Percentiles rank a stretch among this genome's conserved stretches.
These are phyloP conservation scores for Pterocarpus macrocarpus DNA, from an alignment of 306 rosid genomes.

Conservation along the genomic window DNA sequence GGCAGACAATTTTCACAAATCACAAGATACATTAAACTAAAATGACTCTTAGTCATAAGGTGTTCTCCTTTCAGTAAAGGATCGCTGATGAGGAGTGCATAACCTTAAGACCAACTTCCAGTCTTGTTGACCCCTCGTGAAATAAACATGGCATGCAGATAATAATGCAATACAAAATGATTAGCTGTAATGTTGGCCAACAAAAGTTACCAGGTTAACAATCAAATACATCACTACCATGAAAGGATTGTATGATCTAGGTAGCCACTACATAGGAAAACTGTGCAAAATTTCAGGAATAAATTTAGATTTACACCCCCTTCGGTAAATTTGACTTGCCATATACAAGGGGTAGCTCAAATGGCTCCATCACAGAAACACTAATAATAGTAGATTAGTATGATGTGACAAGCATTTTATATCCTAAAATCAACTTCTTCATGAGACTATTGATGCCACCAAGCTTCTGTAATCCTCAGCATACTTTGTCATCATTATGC, in stretches of 20 bases:
- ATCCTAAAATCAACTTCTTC: slow-evolving; percentile 2
- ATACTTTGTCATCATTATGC: slow-evolving; percentile 3
- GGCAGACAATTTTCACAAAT: slow-evolving; percentile 11
- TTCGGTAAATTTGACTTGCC: background rate
- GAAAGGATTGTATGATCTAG: background rate
- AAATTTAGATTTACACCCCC: slow-evolving; percentile 4
- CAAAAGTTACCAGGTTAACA: background rate
- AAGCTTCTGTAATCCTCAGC: background rate
- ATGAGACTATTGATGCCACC: slow-evolving; percentile 8
- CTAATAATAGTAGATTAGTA: background rate
- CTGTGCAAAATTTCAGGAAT: background rate
- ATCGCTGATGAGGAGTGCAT: background rate
- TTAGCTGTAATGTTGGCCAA: background rate
- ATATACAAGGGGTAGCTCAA: background rate
- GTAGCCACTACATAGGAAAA: background rate
- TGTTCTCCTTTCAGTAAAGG: slow-evolving; percentile 9
- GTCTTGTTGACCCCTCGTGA: background rate
- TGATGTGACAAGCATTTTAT: background rate
- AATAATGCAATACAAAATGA: background rate
- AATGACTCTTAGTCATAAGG: slow-evolving; percentile 22
- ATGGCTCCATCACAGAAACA: slow-evolving; percentile 6
- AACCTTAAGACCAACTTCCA: slow-evolving; percentile 1
- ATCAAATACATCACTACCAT: slow-evolving; percentile 3
- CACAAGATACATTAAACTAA: slow-evolving; percentile 4
- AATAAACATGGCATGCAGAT: background rate